These are phyloP conservation scores for Aspergillus fructus DNA, from an alignment of 2,329 filamentous ascomycete species.

Conservation along the genomic window DNA sequence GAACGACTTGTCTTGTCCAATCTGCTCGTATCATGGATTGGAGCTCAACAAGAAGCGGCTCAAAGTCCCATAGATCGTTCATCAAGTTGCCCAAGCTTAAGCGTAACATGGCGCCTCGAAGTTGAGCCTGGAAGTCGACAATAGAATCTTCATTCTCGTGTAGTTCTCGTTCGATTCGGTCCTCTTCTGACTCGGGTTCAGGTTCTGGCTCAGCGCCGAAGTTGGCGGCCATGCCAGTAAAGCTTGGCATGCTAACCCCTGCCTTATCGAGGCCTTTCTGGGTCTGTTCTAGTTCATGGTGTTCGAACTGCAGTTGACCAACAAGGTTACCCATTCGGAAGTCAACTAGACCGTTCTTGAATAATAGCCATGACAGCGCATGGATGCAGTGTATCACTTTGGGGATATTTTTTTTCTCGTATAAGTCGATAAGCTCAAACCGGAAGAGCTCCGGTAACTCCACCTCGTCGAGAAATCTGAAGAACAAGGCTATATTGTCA, in stretches of 20 bases:
- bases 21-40: constrained; percentile 87
- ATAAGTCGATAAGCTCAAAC: constrained; percentile 94
- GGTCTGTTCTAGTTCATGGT: constrained; percentile 94
- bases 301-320: constrained; percentile 93
- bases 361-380: constrained; percentile 94
- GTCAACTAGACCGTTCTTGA: constrained; percentile 88
- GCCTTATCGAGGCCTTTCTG: constrained; percentile 96
- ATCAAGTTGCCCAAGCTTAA: constrained; percentile 77
- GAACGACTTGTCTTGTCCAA: constrained; percentile 77
- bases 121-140: constrained; percentile 80
- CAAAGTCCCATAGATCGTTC: constrained; percentile 85
- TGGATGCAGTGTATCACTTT: constrained; percentile 99
- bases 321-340: constrained; percentile 97
- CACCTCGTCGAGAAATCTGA: constrained; percentile 86
- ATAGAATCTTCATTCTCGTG: constrained; percentile 71
- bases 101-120: constrained; percentile 75
- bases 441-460: constrained; percentile 93
- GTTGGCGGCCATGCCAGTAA: constrained; percentile 93
- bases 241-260: constrained; percentile 93
- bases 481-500: constrained; percentile 97
- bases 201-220: constrained; percentile 83
- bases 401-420: constrained; percentile 99
- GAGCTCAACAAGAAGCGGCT: constrained; percentile 74
- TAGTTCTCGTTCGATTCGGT: constrained; percentile 79
- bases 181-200: constrained; percentile 78